Evolutionary conservation across 805 yeast species (phyloP).

Genomic region (Sugiyamaella mastotermitis): DNA sequence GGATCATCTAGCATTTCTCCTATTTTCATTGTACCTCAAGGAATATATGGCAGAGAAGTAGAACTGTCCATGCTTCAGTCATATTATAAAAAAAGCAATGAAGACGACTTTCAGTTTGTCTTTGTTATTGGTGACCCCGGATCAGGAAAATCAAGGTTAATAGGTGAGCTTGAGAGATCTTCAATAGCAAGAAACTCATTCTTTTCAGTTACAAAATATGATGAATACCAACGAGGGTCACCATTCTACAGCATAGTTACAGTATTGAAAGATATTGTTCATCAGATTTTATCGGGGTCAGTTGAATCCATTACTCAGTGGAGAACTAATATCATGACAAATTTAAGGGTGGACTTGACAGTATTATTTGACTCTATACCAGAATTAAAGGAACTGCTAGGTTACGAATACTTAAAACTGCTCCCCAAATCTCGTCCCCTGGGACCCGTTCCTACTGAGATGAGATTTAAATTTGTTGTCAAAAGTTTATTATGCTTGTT

Average conservation of each 20-base stretch:
- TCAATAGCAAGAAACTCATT: constrained; percentile 30
- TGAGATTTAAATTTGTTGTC: constrained; percentile 38
- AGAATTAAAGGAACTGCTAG: constrained; percentile 38
- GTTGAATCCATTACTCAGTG: constrained; percentile 34
- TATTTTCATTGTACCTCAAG: constrained; percentile 24
- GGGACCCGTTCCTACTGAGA: constrained; percentile 32
- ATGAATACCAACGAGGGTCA: constrained; percentile 27
- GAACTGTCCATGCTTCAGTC: constrained; percentile 24
- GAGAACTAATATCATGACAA: constrained; percentile 36
- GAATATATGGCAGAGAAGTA: constrained; percentile 28
- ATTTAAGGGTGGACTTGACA: constrained; percentile 38
- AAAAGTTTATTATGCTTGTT: constrained; percentile 39
- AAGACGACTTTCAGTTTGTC: constrained; percentile 23
- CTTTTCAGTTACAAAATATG: constrained; percentile 29
- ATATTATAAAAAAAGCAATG: constrained; percentile 16
- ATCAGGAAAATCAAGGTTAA: constrained; percentile 40
- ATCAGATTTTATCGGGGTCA: constrained; percentile 38
- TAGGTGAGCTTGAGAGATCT: constrained; percentile 34
- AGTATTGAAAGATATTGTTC: constrained; percentile 35
- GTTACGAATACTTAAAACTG: constrained; percentile 34
- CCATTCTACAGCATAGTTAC: constrained; percentile 35
- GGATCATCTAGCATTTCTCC: constrained; percentile 11
- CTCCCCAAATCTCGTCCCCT: constrained; percentile 22
- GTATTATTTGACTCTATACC: constrained; percentile 40
- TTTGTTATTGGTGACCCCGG: constrained; percentile 41